phyloP scores from a whole-genome alignment of 2,329 filamentous ascomycete genomes.

The Bipolaris oryzae region DNA sequence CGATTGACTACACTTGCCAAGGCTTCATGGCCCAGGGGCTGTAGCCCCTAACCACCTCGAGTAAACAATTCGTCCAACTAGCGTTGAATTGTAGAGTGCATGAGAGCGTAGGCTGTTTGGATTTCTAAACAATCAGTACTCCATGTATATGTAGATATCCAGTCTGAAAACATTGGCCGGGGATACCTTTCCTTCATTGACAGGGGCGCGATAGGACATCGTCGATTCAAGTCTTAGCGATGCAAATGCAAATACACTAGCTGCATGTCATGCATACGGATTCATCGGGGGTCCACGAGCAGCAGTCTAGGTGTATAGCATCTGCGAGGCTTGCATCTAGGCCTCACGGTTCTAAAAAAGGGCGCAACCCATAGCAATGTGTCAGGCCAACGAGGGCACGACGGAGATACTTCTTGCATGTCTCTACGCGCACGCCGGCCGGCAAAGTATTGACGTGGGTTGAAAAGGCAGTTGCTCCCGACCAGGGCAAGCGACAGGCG shows the following conservation, averaged over 20 bases:
- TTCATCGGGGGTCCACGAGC: conserved; percentile 5
- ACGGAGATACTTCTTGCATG: conserved; percentile 9
- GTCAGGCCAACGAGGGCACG: conserved; percentile 5
- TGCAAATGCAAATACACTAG: neutral
- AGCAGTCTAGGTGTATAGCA: conserved; percentile 5
- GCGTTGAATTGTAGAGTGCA: neutral
- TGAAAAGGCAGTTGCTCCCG: conserved; percentile 4
- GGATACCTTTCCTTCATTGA: neutral
- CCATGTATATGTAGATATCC: neutral
- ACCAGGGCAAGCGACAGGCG: conserved; percentile 11
- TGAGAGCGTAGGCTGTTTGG: neutral
- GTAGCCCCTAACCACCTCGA: neutral
- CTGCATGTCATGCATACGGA: conserved; percentile 12
- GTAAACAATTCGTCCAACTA: neutral
- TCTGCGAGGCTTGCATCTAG: conserved; percentile 11
- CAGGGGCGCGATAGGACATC: conserved; percentile 5
- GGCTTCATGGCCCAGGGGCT: neutral
- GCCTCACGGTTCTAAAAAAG: conserved; percentile 5
- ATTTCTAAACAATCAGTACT: neutral
- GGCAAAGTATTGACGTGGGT: conserved; percentile 2
- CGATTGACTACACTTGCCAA: neutral
- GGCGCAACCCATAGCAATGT: conserved; percentile 6
- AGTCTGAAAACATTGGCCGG: neutral
- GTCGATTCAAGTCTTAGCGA: conserved; percentile 7
- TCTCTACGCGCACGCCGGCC: conserved; percentile 9